phyloP scores from a whole-genome alignment of 1,284 basidiomycete species.

The Vanrija sp. region DNA sequence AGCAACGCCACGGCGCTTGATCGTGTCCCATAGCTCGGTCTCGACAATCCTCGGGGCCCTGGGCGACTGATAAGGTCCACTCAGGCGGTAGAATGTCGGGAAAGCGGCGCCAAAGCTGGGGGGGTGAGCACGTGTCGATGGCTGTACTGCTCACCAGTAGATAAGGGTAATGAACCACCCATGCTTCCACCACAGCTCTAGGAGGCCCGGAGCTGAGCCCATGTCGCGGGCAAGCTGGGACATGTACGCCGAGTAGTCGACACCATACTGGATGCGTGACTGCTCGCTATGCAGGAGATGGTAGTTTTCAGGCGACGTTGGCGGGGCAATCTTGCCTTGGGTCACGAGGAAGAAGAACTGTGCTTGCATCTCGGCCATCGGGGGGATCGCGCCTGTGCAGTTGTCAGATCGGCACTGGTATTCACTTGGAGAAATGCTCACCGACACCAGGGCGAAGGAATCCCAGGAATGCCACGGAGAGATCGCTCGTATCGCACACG shows the following conservation, averaged over 20 bases:
- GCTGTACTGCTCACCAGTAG: constrained; percentile 53
- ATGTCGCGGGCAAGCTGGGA: constrained; percentile 61
- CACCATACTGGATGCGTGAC: constrained; percentile 61
- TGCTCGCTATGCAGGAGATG: constrained; percentile 57
- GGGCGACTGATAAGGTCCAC: constrained; percentile 55
- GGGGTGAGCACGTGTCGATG: not conserved
- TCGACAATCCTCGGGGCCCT: constrained; percentile 53
- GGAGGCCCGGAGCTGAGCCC: constrained; percentile 56
- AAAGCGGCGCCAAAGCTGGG: constrained; percentile 60
- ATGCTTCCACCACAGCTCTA: constrained; percentile 54
- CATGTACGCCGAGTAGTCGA: constrained; percentile 54
- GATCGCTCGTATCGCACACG: constrained; percentile 54
- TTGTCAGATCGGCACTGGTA: not conserved
- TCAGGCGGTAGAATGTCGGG: constrained; percentile 60
- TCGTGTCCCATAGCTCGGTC: constrained; percentile 64
- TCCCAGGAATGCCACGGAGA: constrained; percentile 59
- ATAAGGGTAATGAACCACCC: constrained; percentile 57
- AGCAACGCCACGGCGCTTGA: constrained; percentile 56
- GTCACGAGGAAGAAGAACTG: constrained; percentile 61
- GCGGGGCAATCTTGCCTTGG: constrained; percentile 51
- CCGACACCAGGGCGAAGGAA: constrained; percentile 63
- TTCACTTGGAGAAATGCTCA: constrained; percentile 25
- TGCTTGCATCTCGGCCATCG: constrained; percentile 62
- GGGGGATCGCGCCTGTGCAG: constrained; percentile 58
- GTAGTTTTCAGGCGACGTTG: constrained; percentile 57